These are phyloP conservation scores for Lecanicillium sp. DNA, from an alignment of 2,329 filamentous ascomycete species.

Conservation along the genomic window DNA sequence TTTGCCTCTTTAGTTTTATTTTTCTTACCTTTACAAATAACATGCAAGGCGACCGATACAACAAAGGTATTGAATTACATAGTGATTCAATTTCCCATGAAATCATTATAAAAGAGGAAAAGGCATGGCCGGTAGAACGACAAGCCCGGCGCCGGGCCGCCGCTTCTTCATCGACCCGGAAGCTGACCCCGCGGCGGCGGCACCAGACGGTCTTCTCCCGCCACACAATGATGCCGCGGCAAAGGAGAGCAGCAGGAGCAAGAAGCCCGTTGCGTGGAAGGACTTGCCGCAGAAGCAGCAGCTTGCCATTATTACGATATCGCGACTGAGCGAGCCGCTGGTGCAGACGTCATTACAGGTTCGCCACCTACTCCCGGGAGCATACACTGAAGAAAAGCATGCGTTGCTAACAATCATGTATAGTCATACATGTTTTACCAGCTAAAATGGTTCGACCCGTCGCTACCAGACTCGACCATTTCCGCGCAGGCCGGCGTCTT, in stretches of 20 bases:
- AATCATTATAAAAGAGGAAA: no score
- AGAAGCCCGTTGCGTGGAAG: slow-evolving; percentile 41
- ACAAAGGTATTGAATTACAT: no score
- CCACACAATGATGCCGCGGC: neutral
- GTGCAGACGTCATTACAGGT: slow-evolving; percentile 65
- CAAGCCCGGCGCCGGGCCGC: slow-evolving; percentile 29
- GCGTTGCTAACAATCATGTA: no score
- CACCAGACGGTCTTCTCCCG: slow-evolving; percentile 5
- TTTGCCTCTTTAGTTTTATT: no score
- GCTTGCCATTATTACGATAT: slow-evolving; percentile 67
- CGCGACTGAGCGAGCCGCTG: slow-evolving; percentile 73
- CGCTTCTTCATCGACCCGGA: no score
- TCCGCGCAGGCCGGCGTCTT: slow-evolving; percentile 71
- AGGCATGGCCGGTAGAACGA: slow-evolving; percentile 25
- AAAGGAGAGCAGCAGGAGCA: slow-evolving; percentile 4
- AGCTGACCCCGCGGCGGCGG: no score
- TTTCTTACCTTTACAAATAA: no score
- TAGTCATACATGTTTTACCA: slow-evolving; percentile 83
- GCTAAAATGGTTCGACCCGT: slow-evolving; percentile 64
- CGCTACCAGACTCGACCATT: slow-evolving; percentile 54
- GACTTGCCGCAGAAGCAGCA: slow-evolving; percentile 72
- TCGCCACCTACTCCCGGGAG: slow-evolving; percentile 3
- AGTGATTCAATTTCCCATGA: no score
- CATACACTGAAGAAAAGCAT: no score
- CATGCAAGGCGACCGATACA: no score